phyloP scores from a whole-genome alignment of 805 yeast genomes.

The Kluyveromyces dobzhanskii region DNA sequence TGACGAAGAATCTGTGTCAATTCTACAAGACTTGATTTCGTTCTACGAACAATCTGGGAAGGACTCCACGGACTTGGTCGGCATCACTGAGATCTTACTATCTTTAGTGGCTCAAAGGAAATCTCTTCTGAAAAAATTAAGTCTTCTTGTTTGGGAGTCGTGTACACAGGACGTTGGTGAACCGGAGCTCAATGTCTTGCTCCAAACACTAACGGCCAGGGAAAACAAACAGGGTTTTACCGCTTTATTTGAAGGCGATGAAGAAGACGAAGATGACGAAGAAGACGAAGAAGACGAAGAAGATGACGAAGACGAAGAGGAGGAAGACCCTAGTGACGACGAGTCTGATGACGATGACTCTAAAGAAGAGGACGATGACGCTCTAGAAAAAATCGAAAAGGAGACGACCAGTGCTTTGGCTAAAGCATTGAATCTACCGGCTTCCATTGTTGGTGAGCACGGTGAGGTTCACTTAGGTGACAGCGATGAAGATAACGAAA shows the following conservation, averaged over 20 bases:
- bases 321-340: constrained; percentile 26
- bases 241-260: constrained; percentile 60
- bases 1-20: constrained; percentile 63
- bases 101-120: constrained; percentile 51
- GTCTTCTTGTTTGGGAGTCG: constrained; percentile 49
- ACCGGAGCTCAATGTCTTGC: constrained; percentile 40
- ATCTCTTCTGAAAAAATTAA: constrained; percentile 47
- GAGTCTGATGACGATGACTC: constrained; percentile 27
- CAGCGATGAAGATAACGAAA: constrained; percentile 32
- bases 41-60: constrained; percentile 40
- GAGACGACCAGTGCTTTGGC: constrained; percentile 60
- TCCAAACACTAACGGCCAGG: constrained; percentile 50
- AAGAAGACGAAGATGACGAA: constrained; percentile 35
- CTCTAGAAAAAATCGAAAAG: constrained; percentile 39
- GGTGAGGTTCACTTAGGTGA: constrained; percentile 41
- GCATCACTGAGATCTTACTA: constrained; percentile 51
- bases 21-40: constrained; percentile 61
- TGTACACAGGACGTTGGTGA: constrained; percentile 39
- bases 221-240: constrained; percentile 80
- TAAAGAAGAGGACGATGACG: constrained; percentile 30
- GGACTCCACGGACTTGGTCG: constrained; percentile 36
- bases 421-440: constrained; percentile 59
- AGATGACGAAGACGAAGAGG: constrained; percentile 27
- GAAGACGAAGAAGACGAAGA: constrained; percentile 29
- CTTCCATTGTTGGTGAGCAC: constrained; percentile 34